Conservation (phyloP, 2,329 filamentous ascomycete species). For the Aurifilum marmelostoma region DNA sequence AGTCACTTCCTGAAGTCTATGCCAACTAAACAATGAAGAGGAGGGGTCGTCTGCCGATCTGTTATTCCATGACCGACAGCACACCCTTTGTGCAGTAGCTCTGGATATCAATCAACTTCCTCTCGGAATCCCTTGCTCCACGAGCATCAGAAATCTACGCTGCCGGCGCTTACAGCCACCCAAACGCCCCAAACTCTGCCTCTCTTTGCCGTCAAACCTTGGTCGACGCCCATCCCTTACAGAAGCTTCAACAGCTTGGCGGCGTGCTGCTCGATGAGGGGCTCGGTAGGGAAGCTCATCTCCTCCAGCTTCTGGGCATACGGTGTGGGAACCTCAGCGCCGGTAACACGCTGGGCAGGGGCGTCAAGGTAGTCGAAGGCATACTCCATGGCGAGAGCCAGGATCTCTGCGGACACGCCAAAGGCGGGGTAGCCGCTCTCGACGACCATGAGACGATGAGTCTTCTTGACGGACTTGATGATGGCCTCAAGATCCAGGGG, state of each 20-base stretch:
- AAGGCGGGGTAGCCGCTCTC: slow-evolving; percentile 97
- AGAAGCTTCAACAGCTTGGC: slow-evolving; percentile 81
- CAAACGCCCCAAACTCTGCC: background rate
- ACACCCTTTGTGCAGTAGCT: background rate
- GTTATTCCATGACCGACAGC: background rate
- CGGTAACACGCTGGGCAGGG: slow-evolving; percentile 90
- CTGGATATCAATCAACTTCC: slow-evolving; percentile 6
- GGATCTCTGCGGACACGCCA: slow-evolving; percentile 88
- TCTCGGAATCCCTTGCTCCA: background rate
- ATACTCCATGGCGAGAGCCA: slow-evolving; percentile 96
- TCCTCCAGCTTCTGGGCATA: slow-evolving; percentile 93
- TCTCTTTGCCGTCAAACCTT: background rate
- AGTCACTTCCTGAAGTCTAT: slow-evolving; percentile 18
- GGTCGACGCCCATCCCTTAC: slow-evolving; percentile 11
- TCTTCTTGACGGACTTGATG: slow-evolving; percentile 98
- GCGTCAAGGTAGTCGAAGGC: slow-evolving; percentile 97
- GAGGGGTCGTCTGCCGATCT: background rate
- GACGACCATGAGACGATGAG: slow-evolving; percentile 84
- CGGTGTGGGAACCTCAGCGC: slow-evolving; percentile 95
- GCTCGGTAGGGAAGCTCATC: slow-evolving; percentile 91
- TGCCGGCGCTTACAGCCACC: background rate
- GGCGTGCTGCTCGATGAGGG: slow-evolving; percentile 83
- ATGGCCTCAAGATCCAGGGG: slow-evolving; percentile 95
- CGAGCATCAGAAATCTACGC: background rate
- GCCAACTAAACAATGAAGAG: slow-evolving; percentile 12